Evolutionary conservation across 257 asterid species (phyloP).

Genomic region (Datura wrightii): DNA sequence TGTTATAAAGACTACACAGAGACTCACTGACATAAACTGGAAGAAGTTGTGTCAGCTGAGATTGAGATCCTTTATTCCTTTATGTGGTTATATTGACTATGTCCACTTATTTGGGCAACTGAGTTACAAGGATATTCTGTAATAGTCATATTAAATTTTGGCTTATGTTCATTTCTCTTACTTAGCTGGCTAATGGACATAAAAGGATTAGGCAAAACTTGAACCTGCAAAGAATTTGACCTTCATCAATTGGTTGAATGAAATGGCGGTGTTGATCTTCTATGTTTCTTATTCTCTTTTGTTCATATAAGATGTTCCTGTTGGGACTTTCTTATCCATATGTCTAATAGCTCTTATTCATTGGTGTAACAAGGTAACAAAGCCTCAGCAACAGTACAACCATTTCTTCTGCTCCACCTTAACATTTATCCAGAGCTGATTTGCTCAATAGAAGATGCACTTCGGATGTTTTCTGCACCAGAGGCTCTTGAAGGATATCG

Average conservation of each 20-base stretch:
- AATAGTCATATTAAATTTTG: background rate
- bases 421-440: conserved; percentile 74
- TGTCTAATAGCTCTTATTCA: conserved; percentile 28
- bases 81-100: background rate
- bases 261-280: background rate
- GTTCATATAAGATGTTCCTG: background rate
- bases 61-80: background rate
- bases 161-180: background rate
- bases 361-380: conserved; percentile 58
- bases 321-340: background rate
- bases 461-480: conserved; percentile 69
- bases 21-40: background rate
- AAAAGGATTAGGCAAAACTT: conserved; percentile 12
- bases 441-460: conserved; percentile 78
- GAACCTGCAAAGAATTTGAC: conserved; percentile 14
- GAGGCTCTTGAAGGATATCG: conserved; percentile 82
- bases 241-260: background rate
- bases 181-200: background rate
- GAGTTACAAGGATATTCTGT: background rate
- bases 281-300: conserved; percentile 4
- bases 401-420: conserved; percentile 86
- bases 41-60: conserved; percentile 24
- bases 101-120: background rate
- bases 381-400: conserved; percentile 82
- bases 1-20: background rate